Base-by-base conservation (phyloP, 148 eudicot species). In the Rhododendron mucronatum region DNA sequence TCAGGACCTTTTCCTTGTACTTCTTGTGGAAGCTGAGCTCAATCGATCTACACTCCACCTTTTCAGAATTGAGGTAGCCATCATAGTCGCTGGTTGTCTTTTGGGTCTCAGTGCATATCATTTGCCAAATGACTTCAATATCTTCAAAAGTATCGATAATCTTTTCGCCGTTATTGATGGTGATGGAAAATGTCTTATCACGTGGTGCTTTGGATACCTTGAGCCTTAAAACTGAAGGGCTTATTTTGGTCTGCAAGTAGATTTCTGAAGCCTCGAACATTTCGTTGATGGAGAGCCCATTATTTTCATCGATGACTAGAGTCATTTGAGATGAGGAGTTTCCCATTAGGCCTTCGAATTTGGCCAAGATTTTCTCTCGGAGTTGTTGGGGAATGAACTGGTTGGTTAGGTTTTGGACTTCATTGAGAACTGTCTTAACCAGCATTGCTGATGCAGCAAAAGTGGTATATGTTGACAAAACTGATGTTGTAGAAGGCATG, bases 261-360 rank as follows among this genome's bases (percentile, higher is more conserved):
- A 88, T 2, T 23, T 87, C 89, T 51, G 91, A 92, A 1, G 93
- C 92, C 16, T 91, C 90, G 69, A 86, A 93, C 87, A 93, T 84
- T 76, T 89, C 88, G 87, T 93, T 91, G n/a, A 7, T 61, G 69
- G 28, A 23, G 69, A 61, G 69, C 28, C 69, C 69, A 61, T 61
- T 61, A 0, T 61, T 23, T 23, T 61, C 69, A 61, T 61, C 28
- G 8, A 61, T 61, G 69, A 21, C 69, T 7, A 21, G 69, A 61
- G 69, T 61, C 69, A 61, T 61, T 23, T 61, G 69, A 61, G 83
- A 44, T 18, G 85, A 85, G 13, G 18, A 53, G 82, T 39, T 85
- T 16, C 86, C 86, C 23, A 75, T 2, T 5, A 82, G 16, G 48
- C 69, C 30, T 75, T 79, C 88, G 8, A 89, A 47, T 89, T 84